Evolutionary conservation across 169 alveolate species (phyloP).

Genomic region (Prorocentrum cordatum): DNA sequence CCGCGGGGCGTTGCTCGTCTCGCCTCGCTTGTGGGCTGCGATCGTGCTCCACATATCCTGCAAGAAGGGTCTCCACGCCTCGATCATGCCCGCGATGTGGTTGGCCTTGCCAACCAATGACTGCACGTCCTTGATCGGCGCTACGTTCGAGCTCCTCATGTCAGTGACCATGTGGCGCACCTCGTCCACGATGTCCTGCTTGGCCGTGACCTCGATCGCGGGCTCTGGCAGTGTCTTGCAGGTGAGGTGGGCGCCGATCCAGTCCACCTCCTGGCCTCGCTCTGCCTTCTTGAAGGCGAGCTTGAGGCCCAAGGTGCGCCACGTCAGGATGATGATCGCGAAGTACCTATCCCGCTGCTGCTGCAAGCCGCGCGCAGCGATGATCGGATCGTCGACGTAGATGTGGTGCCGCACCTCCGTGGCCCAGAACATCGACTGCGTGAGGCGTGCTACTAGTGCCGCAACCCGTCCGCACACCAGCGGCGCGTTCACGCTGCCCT

Average conservation of each 20-base stretch:
- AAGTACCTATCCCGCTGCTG: neutral
- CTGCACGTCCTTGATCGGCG: neutral
- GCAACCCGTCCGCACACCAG: slow-evolving; percentile 14
- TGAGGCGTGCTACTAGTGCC: neutral
- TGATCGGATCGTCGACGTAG: neutral
- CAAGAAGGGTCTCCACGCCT: neutral
- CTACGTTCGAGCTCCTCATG: neutral
- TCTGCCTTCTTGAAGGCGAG: neutral
- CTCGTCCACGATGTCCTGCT: slow-evolving; percentile 10
- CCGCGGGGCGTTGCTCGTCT: neutral
- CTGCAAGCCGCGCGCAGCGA: neutral
- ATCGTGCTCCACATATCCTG: neutral
- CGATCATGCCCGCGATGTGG: slow-evolving; percentile 15
- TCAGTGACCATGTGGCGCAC: neutral
- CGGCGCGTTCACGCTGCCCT: slow-evolving; percentile 6
- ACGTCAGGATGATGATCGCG: neutral
- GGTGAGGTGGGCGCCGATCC: neutral
- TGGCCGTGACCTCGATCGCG: neutral
- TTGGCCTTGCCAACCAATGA: neutral
- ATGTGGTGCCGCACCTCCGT: neutral
- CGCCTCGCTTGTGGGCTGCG: neutral
- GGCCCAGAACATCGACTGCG: neutral
- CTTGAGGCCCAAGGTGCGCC: neutral
- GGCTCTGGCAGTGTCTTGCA: neutral
- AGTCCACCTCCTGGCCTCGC: neutral